Evolutionary conservation across 1,139 yeast genomes (phyloP), one percentile per base, ranked within the genome.

Genomic region (Debaryomyces coudertii): DNA sequence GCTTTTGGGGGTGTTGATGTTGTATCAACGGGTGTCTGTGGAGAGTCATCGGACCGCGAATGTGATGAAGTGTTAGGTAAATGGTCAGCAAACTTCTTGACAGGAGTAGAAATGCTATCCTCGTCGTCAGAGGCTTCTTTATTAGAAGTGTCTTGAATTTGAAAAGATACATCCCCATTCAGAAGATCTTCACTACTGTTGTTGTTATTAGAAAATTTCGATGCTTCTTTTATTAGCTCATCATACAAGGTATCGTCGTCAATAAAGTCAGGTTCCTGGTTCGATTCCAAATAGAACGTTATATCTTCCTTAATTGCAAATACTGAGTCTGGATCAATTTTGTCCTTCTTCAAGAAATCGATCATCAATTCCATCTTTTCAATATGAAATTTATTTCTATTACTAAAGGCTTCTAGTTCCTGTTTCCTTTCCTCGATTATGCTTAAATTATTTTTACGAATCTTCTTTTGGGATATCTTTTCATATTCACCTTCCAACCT

Each of bases 191-290:
- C 48, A 8, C 16, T 37, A 18, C 18, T 31, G 11, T 42, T 36
- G 12, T 38, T 27, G 40, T 38, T 37, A 47, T 46, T 40, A 47
- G 50, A 34, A 45, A 33, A 30, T 37, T 49, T 43, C 14, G 47
- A 30, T 16, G 63, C 66, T 46, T 62, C 65, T 46, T 65, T 72
- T 47, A 70, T 62, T 23, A 75, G 64, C 45, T 75, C 79, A 47
- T 75, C 80, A 50, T 74, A 75, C 40, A 74, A 60, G 4, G 73
- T 58, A 16, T 65, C 73, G 45, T 73, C 77, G 51, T 68, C 72
- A 6, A 66, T 57, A 45, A 67, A 67, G 43, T 67, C 76, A 15
- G 73, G 71, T 34, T 73, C 78, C 40, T 70, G 74, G 47, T 69
- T 69, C 3, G 73, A 61, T 43, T 65, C 71, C 46, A 74, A 61